Conservation (phyloP, 768 basidiomycete species). For the Calocera cornea region DNA sequence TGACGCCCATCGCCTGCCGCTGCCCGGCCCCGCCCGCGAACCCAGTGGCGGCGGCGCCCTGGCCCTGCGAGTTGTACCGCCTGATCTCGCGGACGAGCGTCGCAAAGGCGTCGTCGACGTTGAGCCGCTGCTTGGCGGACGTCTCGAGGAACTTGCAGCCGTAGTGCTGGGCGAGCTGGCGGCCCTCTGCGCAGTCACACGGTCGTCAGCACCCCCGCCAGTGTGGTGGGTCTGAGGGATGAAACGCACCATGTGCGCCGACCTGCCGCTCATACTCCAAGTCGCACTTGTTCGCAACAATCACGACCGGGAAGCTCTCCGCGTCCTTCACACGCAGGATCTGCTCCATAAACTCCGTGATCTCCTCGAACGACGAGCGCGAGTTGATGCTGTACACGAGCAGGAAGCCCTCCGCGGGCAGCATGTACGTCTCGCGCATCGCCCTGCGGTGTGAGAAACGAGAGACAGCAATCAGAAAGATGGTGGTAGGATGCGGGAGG, state of each 20-base stretch:
- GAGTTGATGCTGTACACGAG: conserved; percentile 98
- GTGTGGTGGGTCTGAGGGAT: background rate
- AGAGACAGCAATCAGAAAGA: background rate
- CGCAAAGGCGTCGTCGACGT: conserved; percentile 91
- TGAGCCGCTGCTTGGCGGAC: conserved; percentile 90
- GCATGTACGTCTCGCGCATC: conserved; percentile 99
- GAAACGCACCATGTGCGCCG: conserved; percentile 65
- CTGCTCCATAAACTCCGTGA: conserved; percentile 89
- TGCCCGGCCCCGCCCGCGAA: background rate
- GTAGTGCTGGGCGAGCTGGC: conserved; percentile 88
- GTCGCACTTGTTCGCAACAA: conserved; percentile 97
- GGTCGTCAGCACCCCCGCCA: background rate
- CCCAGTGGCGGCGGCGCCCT: background rate
- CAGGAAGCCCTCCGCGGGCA: conserved; percentile 93
- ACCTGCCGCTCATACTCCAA: conserved; percentile 93
- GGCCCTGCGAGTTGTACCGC: conserved; percentile 48
- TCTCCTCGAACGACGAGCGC: conserved; percentile 93
- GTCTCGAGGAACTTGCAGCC: conserved; percentile 92
- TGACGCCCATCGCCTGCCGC: background rate
- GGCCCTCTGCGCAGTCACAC: conserved; percentile 56
- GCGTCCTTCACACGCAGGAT: conserved; percentile 94
- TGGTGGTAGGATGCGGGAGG: conserved; percentile 5
- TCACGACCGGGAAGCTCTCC: conserved; percentile 86
- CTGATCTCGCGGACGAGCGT: conserved; percentile 88
- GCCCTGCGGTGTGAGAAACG: conserved; percentile 38